Percentiles rank a stretch among this genome's conserved stretches.
phyloP scores from a whole-genome alignment of 73 alveolate species.

The Stentor coeruleus region DNA sequence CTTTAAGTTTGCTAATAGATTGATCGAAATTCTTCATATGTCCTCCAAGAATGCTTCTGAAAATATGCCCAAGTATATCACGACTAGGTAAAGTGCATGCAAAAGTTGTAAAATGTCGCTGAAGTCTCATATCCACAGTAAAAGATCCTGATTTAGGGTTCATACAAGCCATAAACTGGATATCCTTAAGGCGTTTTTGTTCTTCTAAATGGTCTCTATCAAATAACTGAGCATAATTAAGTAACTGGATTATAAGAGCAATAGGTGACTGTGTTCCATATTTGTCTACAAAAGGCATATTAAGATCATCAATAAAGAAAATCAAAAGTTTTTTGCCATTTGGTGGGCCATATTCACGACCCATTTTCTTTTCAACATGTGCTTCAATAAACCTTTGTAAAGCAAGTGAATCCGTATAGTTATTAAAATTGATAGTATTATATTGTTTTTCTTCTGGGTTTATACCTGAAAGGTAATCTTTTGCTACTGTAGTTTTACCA shows the following conservation, averaged over 20 bases:
- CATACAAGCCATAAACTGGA: constrained; percentile 95
- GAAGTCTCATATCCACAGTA: constrained; percentile 94
- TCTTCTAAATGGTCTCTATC: constrained; percentile 98
- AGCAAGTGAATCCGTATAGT: constrained; percentile 94
- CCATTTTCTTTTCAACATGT: constrained; percentile 93
- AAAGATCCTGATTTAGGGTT: constrained; percentile 99
- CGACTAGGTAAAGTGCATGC: constrained; percentile 73
- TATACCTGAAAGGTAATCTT: constrained; percentile 91
- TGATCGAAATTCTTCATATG: constrained; percentile 86
- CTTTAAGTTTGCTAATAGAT: constrained; percentile 74
- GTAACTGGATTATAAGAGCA: constrained; percentile 91
- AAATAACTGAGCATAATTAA: constrained; percentile 91
- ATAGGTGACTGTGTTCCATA: constrained; percentile 99
- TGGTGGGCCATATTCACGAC: constrained; percentile 97
- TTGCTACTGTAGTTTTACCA: constrained; percentile 98
- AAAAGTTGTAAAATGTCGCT: constrained; percentile 97
- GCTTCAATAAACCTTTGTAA: constrained; percentile 89
- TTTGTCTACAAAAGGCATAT: constrained; percentile 99
- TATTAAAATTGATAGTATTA: constrained; percentile 91
- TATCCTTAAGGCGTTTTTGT: constrained; percentile 87
- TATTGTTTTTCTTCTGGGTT: constrained; percentile 68
- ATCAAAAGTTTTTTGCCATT: constrained; percentile 89
- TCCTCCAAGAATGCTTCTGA: constrained; percentile 79
- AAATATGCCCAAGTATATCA: constrained; percentile 80
- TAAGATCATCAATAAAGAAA: constrained; percentile 98